Percentiles rank a stretch among this genome's conserved stretches.
Evolutionary conservation across 768 basidiomycete species (phyloP).

Genomic region (Russula virescens): DNA sequence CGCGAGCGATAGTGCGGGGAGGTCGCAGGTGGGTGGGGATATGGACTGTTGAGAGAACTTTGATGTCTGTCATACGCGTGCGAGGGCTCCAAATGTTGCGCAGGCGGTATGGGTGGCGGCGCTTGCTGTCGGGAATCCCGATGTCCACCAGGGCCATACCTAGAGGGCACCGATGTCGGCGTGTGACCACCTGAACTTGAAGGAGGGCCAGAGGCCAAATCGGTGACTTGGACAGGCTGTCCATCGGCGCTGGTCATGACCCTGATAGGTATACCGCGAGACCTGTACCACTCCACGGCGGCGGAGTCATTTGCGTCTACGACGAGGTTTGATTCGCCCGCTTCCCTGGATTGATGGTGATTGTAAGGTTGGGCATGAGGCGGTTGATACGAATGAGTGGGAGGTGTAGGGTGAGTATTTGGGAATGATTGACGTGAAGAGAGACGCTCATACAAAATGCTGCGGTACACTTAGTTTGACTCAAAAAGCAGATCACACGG

Average conservation of each 20-base stretch:
- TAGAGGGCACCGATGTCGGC: slow-evolving; percentile 8
- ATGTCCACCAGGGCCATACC: slow-evolving; percentile 28
- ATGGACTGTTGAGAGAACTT: slow-evolving; percentile 14
- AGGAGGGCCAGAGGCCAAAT: slow-evolving; percentile 34
- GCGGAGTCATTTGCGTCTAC: slow-evolving; percentile 43
- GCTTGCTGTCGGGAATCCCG: slow-evolving; percentile 28
- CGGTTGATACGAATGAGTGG: slow-evolving; percentile 26
- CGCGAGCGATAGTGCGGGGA: slow-evolving; percentile 14
- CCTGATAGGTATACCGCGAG: slow-evolving; percentile 44
- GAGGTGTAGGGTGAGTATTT: slow-evolving; percentile 28
- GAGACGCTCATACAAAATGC: slow-evolving; percentile 76
- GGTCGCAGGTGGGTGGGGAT: slow-evolving; percentile 2
- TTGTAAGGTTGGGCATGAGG: slow-evolving; percentile 20
- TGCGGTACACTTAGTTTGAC: slow-evolving; percentile 28
- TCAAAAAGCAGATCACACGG: slow-evolving; percentile 22
- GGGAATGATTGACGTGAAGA: slow-evolving; percentile 36
- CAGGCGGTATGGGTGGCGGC: slow-evolving; percentile 28
- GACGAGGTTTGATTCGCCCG: slow-evolving; percentile 1
- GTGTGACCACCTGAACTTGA: slow-evolving; percentile 20
- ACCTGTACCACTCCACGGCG: slow-evolving; percentile 43
- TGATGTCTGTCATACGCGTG: slow-evolving; percentile 16
- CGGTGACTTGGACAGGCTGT: slow-evolving; percentile 44
- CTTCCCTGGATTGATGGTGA: slow-evolving; percentile 14
- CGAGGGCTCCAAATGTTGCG: slow-evolving; percentile 18
- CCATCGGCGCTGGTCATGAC: slow-evolving; percentile 44